Conservation (phyloP, 2,329 filamentous ascomycete species). For the Zasmidium cellare region DNA sequence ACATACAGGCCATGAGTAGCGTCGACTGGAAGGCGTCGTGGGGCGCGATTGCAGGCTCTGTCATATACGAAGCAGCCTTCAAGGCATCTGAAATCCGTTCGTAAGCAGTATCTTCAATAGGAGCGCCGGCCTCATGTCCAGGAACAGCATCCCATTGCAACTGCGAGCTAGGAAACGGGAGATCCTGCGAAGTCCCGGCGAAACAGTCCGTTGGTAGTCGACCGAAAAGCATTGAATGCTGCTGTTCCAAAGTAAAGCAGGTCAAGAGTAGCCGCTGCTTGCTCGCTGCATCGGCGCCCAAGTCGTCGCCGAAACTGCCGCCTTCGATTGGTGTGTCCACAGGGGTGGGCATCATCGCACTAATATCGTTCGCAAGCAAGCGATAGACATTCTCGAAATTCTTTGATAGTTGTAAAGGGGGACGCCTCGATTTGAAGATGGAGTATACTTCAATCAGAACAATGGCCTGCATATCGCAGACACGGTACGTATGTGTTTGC, state of each 20-base stretch:
- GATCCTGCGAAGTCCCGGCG: constrained; percentile 26
- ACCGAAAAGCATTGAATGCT: constrained; percentile 36
- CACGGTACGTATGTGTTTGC: constrained; percentile 22
- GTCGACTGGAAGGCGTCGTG: constrained; percentile 38
- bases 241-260: constrained; percentile 45
- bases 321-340: not conserved
- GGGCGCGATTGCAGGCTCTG: constrained; percentile 1
- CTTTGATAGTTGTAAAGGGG: constrained; percentile 37
- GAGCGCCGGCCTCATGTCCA: not conserved
- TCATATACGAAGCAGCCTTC: constrained; percentile 7
- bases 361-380: constrained; percentile 10
- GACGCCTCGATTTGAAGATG: constrained; percentile 43
- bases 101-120: not conserved
- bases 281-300: not conserved
- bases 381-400: constrained; percentile 40
- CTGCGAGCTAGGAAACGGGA: constrained; percentile 39
- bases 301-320: not conserved
- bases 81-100: constrained; percentile 20
- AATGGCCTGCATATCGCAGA: constrained; percentile 46
- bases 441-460: constrained; percentile 46
- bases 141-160: constrained; percentile 39
- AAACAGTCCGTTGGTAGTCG: constrained; percentile 12
- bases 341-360: constrained; percentile 1
- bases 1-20: constrained; percentile 35
- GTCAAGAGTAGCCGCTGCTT: constrained; percentile 39